phyloP scores from a whole-genome alignment of 176 grass and related monocot species.

The Guadua angustifolia region DNA sequence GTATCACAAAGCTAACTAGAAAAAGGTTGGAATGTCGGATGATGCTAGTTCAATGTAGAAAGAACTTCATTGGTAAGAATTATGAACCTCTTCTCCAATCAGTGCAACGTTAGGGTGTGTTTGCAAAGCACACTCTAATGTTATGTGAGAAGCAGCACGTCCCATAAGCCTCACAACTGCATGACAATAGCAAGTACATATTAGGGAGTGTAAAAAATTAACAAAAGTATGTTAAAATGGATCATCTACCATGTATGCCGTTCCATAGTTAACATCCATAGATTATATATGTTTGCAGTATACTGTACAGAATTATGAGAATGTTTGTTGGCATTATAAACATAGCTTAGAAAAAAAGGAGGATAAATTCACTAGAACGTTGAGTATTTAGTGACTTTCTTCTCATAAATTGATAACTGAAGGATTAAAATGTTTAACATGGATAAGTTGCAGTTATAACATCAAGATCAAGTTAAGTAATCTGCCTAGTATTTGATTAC shows the following conservation, averaged over 20 bases:
- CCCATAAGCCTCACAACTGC: conserved; percentile 99
- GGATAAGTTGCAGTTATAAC: neutral
- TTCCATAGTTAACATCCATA: neutral
- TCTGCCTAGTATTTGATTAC: neutral
- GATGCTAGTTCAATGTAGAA: conserved; percentile 30
- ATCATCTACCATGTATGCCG: neutral
- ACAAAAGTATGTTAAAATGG: neutral
- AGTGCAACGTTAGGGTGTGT: conserved; percentile 95
- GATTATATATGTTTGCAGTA: neutral
- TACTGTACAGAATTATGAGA: neutral
- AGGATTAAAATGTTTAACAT: neutral
- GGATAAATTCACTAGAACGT: conserved; percentile 20
- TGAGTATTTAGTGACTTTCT: neutral
- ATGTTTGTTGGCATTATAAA: neutral
- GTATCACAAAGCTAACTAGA: conserved; percentile 22
- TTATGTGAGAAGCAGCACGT: conserved; percentile 99
- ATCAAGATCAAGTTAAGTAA: neutral
- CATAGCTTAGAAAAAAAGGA: neutral
- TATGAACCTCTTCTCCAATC: conserved; percentile 90
- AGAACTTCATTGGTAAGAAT: conserved; percentile 9
- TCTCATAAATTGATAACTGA: neutral
- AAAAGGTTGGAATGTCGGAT: neutral
- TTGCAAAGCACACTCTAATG: conserved; percentile 94
- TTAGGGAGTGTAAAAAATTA: neutral
- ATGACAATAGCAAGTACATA: conserved; percentile 28